Base-by-base conservation (phyloP, 177 flowering plant species). In the Vitis hybrid region DNA sequence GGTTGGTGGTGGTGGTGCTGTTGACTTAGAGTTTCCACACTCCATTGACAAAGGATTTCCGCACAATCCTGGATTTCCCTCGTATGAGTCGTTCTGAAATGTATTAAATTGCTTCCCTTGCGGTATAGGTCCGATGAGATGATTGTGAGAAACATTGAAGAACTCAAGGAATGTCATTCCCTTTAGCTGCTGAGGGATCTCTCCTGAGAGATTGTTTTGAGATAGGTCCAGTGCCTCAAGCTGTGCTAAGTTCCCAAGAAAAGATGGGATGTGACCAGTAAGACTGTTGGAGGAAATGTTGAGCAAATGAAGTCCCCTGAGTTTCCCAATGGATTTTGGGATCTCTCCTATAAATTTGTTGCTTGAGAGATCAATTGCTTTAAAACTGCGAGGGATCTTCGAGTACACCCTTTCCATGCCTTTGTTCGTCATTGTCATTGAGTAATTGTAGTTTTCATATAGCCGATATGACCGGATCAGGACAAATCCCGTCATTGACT, bases 141-240 rank as follows among this genome's bases (percentile, higher is more conserved):
- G 9, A 33, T 60, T 60, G 63, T 18, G 9, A 8, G 63, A 60
- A 9, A 60, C 63, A 60, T 60, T 22, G 15, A 60, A 60, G 63
- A 60, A 19, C 5, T 29, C 9, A 9, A 60, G 31, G 31, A 60
- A 60, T 19, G 9, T 19, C 11, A 60, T 29, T 60, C 26, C 33
- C 19, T 10, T 60, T 18, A 60, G 39, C 14, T 60, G 13, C 14
- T 9, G 29, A 19, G 63, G 39, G 15, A 60, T 60, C 39, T 18
- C 9, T 5, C 63, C 63, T 10, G 2, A 19, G 63, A 60, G 63
- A 29, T 60, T 26, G 19, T 60, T 60, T 9, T 19, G 26, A 18
- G 63, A 60, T 19, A 60, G 63, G 63, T 60, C 63, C n/a, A 60
- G 31, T 13, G 63, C 9, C 26, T 26, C 63, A 9, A 60, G 63